Evolutionary conservation across 1,284 basidiomycete genomes (phyloP).

Genomic region (Agroathelia rolfsii): DNA sequence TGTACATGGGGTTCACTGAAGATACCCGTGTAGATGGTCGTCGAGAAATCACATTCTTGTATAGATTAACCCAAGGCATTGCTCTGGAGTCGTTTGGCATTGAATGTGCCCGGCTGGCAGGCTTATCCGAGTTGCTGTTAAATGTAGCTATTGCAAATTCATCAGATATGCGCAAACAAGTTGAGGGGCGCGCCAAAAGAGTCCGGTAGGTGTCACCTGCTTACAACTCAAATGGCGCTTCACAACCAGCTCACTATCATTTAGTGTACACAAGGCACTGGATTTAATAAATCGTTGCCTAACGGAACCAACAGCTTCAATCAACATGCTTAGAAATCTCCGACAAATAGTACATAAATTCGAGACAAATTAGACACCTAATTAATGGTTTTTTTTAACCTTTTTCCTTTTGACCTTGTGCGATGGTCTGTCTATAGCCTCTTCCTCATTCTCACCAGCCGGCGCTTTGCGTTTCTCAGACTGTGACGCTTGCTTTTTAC

Average conservation of each 20-base stretch:
- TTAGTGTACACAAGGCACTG: no score
- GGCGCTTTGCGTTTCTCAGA: no score
- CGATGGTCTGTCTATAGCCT: no score
- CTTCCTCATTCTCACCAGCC: no score
- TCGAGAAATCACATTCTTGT: constrained; percentile 79
- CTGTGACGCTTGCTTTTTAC: no score
- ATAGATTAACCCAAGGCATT: constrained; percentile 62
- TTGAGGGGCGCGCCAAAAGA: constrained; percentile 37
- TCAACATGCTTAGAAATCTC: no score
- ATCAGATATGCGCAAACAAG: constrained; percentile 41
- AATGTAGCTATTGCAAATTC: constrained; percentile 47
- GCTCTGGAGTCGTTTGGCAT: constrained; percentile 79
- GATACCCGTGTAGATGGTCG: constrained; percentile 58
- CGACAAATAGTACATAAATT: no score
- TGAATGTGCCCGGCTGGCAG: constrained; percentile 83
- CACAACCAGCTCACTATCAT: no score
- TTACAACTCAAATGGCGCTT: no score
- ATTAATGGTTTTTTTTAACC: constrained; percentile 29
- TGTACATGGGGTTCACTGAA: constrained; percentile 81
- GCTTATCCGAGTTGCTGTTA: constrained; percentile 62
- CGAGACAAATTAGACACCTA: constrained; percentile 8
- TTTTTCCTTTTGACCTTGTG: constrained; percentile 47
- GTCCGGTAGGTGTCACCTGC: constrained; percentile 46
- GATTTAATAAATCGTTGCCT: no score
- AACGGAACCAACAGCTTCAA: no score